phyloP scores from a whole-genome alignment of 768 basidiomycete species.

The Mycena amicta region DNA sequence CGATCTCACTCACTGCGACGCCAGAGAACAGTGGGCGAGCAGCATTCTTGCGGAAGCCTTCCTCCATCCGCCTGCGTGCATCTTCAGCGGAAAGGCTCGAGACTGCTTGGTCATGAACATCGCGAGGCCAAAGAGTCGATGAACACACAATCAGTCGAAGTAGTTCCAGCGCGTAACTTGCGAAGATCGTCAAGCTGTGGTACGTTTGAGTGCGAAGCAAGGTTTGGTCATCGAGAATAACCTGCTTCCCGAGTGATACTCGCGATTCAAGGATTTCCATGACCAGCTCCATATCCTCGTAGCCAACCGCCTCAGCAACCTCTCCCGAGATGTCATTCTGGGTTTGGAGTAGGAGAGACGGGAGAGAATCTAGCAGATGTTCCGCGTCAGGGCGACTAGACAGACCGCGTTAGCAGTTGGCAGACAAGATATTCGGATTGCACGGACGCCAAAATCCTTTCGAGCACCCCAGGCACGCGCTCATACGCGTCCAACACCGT shows the following conservation, averaged over 20 bases:
- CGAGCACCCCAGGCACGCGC: slow-evolving; percentile 4
- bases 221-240: slow-evolving; percentile 32
- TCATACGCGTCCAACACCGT: slow-evolving; percentile 18
- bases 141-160: slow-evolving; percentile 4
- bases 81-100: slow-evolving; percentile 42
- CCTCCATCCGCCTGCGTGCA: slow-evolving; percentile 65
- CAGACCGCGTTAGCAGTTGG: slow-evolving; percentile 5
- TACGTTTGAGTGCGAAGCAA: neutral
- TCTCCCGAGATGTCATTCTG: slow-evolving; percentile 76
- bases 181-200: slow-evolving; percentile 15
- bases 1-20: slow-evolving; percentile 44
- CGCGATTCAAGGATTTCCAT: slow-evolving; percentile 70
- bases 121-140: neutral
- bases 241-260: slow-evolving; percentile 47
- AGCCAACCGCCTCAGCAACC: slow-evolving; percentile 80
- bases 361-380: slow-evolving; percentile 34
- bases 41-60: slow-evolving; percentile 60
- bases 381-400: slow-evolving; percentile 31
- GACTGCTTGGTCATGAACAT: neutral
- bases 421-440: neutral
- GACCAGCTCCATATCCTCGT: slow-evolving; percentile 80
- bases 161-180: slow-evolving; percentile 1
- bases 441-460: slow-evolving; percentile 23
- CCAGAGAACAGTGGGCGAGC: slow-evolving; percentile 65
- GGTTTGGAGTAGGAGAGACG: slow-evolving; percentile 46